phyloP scores from a whole-genome alignment of 2,329 filamentous ascomycete species.

The Aureobasidium lini region DNA sequence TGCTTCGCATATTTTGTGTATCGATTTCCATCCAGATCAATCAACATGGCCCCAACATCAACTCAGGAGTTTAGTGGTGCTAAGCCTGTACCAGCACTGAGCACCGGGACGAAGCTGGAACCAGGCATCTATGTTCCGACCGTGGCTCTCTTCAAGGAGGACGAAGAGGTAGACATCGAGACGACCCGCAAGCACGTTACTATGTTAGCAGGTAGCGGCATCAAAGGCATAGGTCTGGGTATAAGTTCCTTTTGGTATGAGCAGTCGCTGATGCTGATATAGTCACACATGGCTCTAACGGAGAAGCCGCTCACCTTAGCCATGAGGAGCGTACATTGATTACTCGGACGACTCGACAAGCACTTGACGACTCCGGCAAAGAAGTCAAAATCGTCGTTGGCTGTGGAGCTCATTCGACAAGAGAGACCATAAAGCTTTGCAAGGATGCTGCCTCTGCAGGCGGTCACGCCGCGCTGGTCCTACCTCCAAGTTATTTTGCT shows the following conservation, averaged over 20 bases:
- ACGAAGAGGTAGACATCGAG: conserved; percentile 35
- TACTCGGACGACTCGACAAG: conserved; percentile 61
- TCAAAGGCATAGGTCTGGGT: conserved; percentile 54
- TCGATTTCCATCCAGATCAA: not conserved
- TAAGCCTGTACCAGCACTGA: not conserved
- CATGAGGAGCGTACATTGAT: conserved; percentile 62
- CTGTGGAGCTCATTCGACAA: conserved; percentile 64
- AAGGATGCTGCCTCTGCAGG: conserved; percentile 60
- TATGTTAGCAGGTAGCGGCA: conserved; percentile 63
- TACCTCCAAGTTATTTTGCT: conserved; percentile 68
- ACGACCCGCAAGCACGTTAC: conserved; percentile 45
- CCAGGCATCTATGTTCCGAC: conserved; percentile 35
- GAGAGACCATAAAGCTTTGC: conserved; percentile 64
- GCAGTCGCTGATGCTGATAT: not conserved
- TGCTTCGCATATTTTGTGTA: not conserved
- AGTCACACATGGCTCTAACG: conserved; percentile 70
- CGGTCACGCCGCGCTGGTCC: conserved; percentile 66
- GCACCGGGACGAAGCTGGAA: not conserved
- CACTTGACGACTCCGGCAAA: conserved; percentile 57
- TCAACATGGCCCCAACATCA: not conserved
- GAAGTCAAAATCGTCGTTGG: conserved; percentile 68
- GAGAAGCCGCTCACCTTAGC: conserved; percentile 72
- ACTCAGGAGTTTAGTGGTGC: not conserved
- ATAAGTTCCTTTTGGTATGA: too few species aligned
- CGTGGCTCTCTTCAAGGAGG: conserved; percentile 37